Base-by-base conservation (phyloP, 1,139 yeast species). In the Pichia terricola region DNA sequence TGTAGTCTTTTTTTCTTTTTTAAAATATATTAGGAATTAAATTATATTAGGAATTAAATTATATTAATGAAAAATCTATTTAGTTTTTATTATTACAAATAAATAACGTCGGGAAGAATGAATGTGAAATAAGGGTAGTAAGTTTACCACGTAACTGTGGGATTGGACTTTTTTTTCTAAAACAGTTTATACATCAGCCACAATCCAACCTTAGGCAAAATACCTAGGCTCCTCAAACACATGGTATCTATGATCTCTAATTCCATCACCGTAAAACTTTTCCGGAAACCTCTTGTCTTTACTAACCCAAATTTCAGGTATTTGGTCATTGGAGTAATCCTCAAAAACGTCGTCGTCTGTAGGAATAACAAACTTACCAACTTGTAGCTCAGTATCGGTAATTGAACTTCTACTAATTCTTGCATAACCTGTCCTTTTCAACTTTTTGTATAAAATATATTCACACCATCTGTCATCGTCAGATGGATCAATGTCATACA, bases 391-490 rank as follows among this genome's bases (percentile, higher is more conserved):
- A 1, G 98, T 91, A 60, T 91, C 98, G 1, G 98, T 91, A 53
- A 91, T 89, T 2, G 96, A 81, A 7, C 94, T 86, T 59, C 98
- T 76, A 40, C 95, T 81, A 37, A 91, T 83, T 62, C 98, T 79
- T 2, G 97, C 97, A 61, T 91, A 91, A 1, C 95, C 97, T 2
- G 85, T 79, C 63, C 96, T 83, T 62, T 79, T 82, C 64, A 91
- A 68, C 48, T 83, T 81, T 62, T 91, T 84, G 73, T 83, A 91
- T 53, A 91, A 68, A 50, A 91, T 88, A 65, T 91, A 91, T 66
- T 91, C 95, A 67, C 98, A 91, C 98, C 98, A 91, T 67, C 98
- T 77, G 61, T 91, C 98, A 83, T 94, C 86, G 62, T 91, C 98
- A 9, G 83, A 71, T 42, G 89, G 81, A 61, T 91, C 98, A 53